Base-by-base conservation (phyloP, 2,329 filamentous ascomycete genomes). In the Blastomyces emzantsi region DNA sequence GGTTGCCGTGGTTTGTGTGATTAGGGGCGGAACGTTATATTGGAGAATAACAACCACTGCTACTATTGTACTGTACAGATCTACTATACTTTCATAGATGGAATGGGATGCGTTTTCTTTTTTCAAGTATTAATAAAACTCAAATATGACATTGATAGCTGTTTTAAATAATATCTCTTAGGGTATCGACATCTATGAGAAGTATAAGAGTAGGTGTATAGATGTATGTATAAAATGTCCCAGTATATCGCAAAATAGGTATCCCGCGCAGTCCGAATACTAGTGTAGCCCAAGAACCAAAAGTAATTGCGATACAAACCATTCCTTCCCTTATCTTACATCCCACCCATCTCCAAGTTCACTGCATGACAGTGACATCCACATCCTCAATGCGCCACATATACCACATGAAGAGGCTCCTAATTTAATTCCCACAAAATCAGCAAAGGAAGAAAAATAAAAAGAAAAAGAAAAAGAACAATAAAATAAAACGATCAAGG, bases 341-440 rank as follows among this genome's bases (percentile, higher is more conserved):
- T 25, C 13, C 13, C n/a, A 58, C n/a, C 39, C 39, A 19, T 19
- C 7, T n/a, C 15, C 22, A 13, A 22, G 6, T 5, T 60, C 57
- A 57, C 67, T 71, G 66, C 69, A 85, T 71, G 54, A 82, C 81
- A 33, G 78, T 77, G 28, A 92, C 77, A 74, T 95, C 89, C 3
- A 91, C 90, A 72, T 91, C 86, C 73, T 88, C 89, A 13, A 93
- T 86, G 64, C 88, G 82, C 92, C 93, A 97, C 90, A 96, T 96
- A 74, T 96, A 96, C 92, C 92, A 97, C 92, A 97, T 97, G 72
- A 96, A 96, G 54, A 97, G 74, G 70, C 88, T 94, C 72, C 92
- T 87, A 63, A n/a, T 55, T 36, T 61, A 5, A 52, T 3, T 33
- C 33, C 5, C 52, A 55, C 13, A 33, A 30, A 19, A 19, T 55